phyloP scores from a whole-genome alignment of 208 protist species.

The Leishmania lainsoni region DNA sequence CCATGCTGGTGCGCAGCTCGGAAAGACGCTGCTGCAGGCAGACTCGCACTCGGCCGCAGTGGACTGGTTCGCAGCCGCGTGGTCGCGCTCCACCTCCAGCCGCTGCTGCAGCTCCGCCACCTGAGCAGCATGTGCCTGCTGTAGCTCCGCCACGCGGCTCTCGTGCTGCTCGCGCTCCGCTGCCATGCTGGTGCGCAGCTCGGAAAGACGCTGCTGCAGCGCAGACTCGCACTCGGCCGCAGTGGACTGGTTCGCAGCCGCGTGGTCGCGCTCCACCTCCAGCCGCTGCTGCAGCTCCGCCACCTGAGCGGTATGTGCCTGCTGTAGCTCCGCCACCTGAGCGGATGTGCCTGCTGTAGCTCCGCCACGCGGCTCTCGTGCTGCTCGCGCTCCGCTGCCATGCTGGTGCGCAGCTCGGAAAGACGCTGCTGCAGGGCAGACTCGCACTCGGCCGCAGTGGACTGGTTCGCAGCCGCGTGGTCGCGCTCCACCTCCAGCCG shows the following conservation, averaged over 20 bases:
- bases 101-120: constrained; percentile 21
- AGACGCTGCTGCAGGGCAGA: not conserved
- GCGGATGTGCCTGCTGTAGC: constrained; percentile 10
- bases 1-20: constrained; percentile 1
- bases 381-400: not conserved
- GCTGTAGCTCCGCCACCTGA: not conserved
- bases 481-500: not conserved
- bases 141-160: not conserved
- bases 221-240: constrained; percentile 3
- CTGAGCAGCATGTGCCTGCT: not conserved
- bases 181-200: constrained; percentile 6
- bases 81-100: constrained; percentile 23
- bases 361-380: constrained; percentile 7
- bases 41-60: constrained; percentile 5
- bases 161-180: not conserved
- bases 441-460: too few relatives aligned
- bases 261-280: constrained; percentile 20
- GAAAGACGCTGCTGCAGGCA: constrained; percentile 8
- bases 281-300: constrained; percentile 23
- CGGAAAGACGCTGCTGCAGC: constrained; percentile 21
- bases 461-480: too few relatives aligned
- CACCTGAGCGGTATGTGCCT: too few relatives aligned
- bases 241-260: constrained; percentile 16
- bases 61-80: constrained; percentile 17
- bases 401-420: too few relatives aligned